Base-by-base conservation (phyloP, 2,329 filamentous ascomycete species). In the Biscogniauxia mediterranea region DNA sequence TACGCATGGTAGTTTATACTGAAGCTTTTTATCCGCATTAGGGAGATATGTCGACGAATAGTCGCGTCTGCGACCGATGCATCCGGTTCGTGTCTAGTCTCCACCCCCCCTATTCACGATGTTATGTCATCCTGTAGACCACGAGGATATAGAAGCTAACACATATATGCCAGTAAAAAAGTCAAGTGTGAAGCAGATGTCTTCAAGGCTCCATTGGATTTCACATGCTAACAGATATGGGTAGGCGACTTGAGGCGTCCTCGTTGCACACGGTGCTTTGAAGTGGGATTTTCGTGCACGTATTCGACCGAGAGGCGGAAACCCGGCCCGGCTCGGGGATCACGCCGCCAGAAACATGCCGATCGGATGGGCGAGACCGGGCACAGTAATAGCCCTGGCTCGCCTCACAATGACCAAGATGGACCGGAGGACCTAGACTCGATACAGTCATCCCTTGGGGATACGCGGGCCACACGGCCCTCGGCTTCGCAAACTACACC, bases 241-340 rank as follows among this genome's bases (percentile, higher is more conserved):
- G 13, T 50, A 76, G 74, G 74, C 63, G 69, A 75, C 57, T 62
- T 68, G 59, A 64, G 65, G 53, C 68, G 70, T 25, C 74, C 73
- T 8, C 60, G 65, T 38, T 76, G 74, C 57, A 74, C 73, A 57
- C 73, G 73, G n/a, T 76, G 74, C 61, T 63, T 65, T 2, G 72
- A 74, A 61, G 67, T 59, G 7, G 65, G 66, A 17, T 59, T 62
- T 20, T 55, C 55, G 19, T 76, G 74, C 65, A 67, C 61, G 3
- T 76, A 76, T 57, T 70, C 71, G 7, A 66, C 64, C 20, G 64
- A 64, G 54, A 68, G 65, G 56, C 68, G 70, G 28, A 75, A 70
- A 57, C 74, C 74, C 3, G 74, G 74, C 3, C 74, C 74, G 8
- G 59, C 68, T 0, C 66, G 71, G 51, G 72, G 73, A 21, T 63